Evolutionary conservation across 176 grass and related monocot species (phyloP).

Genomic region (Alloteropsis semialata): DNA sequence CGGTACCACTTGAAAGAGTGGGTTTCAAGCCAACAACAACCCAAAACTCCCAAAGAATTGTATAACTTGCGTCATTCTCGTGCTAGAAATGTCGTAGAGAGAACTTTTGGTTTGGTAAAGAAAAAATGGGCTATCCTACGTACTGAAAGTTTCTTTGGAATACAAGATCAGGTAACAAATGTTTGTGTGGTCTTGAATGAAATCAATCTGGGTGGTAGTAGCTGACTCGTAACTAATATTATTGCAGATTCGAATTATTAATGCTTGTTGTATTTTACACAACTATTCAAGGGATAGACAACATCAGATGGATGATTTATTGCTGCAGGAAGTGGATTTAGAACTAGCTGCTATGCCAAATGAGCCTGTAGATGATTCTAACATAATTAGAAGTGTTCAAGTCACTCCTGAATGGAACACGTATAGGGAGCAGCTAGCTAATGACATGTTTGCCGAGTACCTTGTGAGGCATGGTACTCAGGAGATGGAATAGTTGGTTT

Average conservation of each 20-base stretch:
- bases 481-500: too few species aligned
- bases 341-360: background rate
- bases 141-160: constrained; percentile 13
- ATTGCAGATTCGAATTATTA: too few species aligned
- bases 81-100: too few species aligned
- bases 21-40: too few species aligned
- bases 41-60: too few species aligned
- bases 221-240: background rate
- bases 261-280: constrained; percentile 1
- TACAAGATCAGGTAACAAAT: background rate
- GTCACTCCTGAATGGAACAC: background rate
- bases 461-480: too few species aligned
- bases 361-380: background rate
- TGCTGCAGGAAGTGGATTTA: background rate
- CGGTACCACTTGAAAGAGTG: too few species aligned
- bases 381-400: background rate
- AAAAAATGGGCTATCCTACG: too few species aligned
- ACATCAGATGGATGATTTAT: background rate
- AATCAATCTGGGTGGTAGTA: background rate
- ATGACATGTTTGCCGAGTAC: background rate
- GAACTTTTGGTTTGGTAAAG: too few species aligned
- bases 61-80: too few species aligned
- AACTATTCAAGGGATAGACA: too few species aligned
- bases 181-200: too few species aligned
- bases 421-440: background rate